These are phyloP conservation scores for Neotropicomus parvogracilis DNA, from an alignment of 1,284 basidiomycete genomes.

Conservation along the genomic window DNA sequence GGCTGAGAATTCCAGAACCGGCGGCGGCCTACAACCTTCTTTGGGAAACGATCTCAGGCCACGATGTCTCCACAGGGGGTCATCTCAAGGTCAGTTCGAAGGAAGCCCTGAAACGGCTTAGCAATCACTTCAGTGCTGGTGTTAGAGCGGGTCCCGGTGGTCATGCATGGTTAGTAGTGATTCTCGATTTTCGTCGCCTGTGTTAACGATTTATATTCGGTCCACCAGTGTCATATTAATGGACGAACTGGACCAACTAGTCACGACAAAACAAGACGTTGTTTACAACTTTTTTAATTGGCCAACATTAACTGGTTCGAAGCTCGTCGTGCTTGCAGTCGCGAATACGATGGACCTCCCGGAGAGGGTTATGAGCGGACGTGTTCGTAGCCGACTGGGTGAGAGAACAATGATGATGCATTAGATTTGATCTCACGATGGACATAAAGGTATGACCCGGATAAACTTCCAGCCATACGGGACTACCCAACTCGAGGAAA, in stretches of 20 bases:
- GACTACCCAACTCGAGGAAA: constrained; percentile 76
- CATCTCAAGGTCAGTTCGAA: constrained; percentile 65
- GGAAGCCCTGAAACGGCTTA: constrained; percentile 66
- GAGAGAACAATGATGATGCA: constrained; percentile 22
- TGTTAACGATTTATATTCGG: neutral
- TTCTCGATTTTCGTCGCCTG: neutral
- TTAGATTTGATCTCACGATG: constrained; percentile 3
- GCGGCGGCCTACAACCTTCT: constrained; percentile 83
- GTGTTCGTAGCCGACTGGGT: constrained; percentile 92
- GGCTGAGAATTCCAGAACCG: constrained; percentile 88
- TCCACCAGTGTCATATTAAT: constrained; percentile 83
- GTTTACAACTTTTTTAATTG: constrained; percentile 99
- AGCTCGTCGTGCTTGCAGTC: constrained; percentile 93
- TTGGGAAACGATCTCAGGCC: constrained; percentile 85
- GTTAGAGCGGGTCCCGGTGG: constrained; percentile 57
- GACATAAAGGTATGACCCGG: constrained; percentile 79
- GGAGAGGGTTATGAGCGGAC: constrained; percentile 87
- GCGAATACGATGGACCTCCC: constrained; percentile 99
- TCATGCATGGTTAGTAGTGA: constrained; percentile 60
- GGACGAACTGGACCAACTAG: constrained; percentile 96
- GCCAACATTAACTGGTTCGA: constrained; percentile 86
- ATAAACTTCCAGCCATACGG: constrained; percentile 95
- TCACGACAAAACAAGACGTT: constrained; percentile 95
- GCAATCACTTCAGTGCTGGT: constrained; percentile 56
- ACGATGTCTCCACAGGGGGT: constrained; percentile 58